Evolutionary conservation across 306 rosid species (phyloP), one percentile per base, ranked within the genome.

Genomic region (Geum urbanum): DNA sequence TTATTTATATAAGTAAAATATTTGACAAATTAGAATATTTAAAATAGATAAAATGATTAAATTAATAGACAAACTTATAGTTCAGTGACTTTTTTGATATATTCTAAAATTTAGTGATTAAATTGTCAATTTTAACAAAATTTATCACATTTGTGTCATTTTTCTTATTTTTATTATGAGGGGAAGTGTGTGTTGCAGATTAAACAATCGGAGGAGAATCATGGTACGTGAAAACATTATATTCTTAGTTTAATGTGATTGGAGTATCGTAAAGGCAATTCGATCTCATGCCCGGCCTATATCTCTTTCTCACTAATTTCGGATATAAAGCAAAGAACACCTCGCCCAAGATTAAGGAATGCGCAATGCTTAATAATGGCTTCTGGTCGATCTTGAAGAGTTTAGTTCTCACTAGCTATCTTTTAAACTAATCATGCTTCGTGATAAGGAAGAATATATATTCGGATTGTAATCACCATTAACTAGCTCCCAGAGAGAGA

Each of bases 251-350:
- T 77, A 74, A 72, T 77, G 90, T 76, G 82, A 77, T 85, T 70
- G 81, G 79, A 64, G 75, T 54, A 77, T 83, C 80, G 84, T 76
- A 84, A 77, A 86, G 83, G 84, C 78, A 70, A 77, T 74, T 49
- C 70, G 60, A 56, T 50, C 64, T 41, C 81, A 72, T 72, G 73
- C 55, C 22, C 37, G 37, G 37, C 37, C 65, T 32, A 32, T 27
- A 7, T 55, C 37, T 32, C 57, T 47, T 18, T 14, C 64, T 59
- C 45, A 1, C 72, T 46, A 73, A 56, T 60, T 58, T 60, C 46
- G 63, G 49, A 73, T 54, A 73, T 43, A 40, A 72, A 54, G 63
- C 40, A 35, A 59, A 37, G n/a, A 65, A 76, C 67, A 48, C 65
- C 41, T 73, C 74, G 24, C 66, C 54, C 65, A 70, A 27, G 65